A percentile compares a stretch with the other conserved stretches of the same genome.
Conservation (phyloP, 305 asterid genomes). For the Fraxinus albicans region DNA sequence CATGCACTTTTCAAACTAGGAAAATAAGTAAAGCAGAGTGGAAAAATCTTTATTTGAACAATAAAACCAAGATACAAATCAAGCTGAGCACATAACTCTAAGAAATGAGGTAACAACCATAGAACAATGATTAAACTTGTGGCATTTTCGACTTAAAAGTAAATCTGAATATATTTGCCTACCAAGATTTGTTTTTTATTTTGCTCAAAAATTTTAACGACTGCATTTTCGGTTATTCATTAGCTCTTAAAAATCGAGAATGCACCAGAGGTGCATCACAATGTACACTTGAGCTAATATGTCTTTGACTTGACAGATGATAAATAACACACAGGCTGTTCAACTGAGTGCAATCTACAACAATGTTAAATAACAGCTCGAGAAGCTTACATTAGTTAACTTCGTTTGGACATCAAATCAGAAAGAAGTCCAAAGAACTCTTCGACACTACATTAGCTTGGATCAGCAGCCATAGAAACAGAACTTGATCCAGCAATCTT, state of each 20-base stretch:
- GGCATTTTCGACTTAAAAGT: background rate
- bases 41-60: background rate
- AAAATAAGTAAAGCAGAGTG: background rate
- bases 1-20: background rate
- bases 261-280: conserved; percentile 32
- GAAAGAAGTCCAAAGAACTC: conserved; percentile 14
- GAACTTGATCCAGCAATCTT: conserved; percentile 25
- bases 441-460: conserved; percentile 3
- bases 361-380: conserved; percentile 22
- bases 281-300: conserved; percentile 25
- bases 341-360: conserved; percentile 32
- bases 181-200: background rate
- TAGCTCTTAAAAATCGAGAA: conserved; percentile 6
- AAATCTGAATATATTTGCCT: conserved; percentile 10
- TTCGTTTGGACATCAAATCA: conserved; percentile 26
- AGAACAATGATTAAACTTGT: background rate
- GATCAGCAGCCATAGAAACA: conserved; percentile 24
- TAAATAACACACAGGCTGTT: conserved; percentile 25
- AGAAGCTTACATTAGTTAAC: conserved; percentile 31
- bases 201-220: background rate
- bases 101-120: background rate
- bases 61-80: background rate
- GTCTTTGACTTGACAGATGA: background rate
- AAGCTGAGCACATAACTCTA: background rate
- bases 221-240: conserved; percentile 13